Conservation (phyloP, 805 yeast species). For the Myxozyma lipomycoides region DNA sequence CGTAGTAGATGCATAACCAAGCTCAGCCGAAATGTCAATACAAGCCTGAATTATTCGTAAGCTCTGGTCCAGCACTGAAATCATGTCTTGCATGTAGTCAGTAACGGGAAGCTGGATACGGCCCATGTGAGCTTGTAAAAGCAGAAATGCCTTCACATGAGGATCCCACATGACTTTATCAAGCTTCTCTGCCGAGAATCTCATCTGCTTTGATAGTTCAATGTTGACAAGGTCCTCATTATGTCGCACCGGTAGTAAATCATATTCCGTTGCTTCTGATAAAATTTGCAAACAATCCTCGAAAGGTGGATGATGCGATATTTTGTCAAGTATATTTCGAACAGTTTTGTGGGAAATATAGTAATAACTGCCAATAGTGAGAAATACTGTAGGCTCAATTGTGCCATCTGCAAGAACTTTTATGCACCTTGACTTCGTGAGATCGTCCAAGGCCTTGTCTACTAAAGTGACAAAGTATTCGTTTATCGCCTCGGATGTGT, state of each 20-base stretch:
- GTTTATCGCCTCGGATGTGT: constrained; percentile 40
- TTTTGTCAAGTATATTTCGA: constrained; percentile 57
- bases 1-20: constrained; percentile 65
- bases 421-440: constrained; percentile 72
- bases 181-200: constrained; percentile 48
- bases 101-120: constrained; percentile 83
- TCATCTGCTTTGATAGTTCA: constrained; percentile 72
- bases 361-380: constrained; percentile 84
- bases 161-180: constrained; percentile 71
- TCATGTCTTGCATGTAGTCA: constrained; percentile 90
- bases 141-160: constrained; percentile 70
- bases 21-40: constrained; percentile 82
- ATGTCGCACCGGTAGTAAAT: constrained; percentile 84
- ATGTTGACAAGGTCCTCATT: constrained; percentile 84
- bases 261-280: constrained; percentile 71
- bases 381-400: constrained; percentile 64
- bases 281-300: constrained; percentile 60
- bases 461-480: constrained; percentile 48
- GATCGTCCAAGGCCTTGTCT: constrained; percentile 61
- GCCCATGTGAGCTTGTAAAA: constrained; percentile 68
- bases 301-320: constrained; percentile 46
- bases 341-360: constrained; percentile 89
- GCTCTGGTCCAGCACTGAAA: constrained; percentile 89
- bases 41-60: constrained; percentile 90
- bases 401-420: constrained; percentile 43